Conservation (phyloP, 306 rosid species). For the Acmispon strigosus region DNA sequence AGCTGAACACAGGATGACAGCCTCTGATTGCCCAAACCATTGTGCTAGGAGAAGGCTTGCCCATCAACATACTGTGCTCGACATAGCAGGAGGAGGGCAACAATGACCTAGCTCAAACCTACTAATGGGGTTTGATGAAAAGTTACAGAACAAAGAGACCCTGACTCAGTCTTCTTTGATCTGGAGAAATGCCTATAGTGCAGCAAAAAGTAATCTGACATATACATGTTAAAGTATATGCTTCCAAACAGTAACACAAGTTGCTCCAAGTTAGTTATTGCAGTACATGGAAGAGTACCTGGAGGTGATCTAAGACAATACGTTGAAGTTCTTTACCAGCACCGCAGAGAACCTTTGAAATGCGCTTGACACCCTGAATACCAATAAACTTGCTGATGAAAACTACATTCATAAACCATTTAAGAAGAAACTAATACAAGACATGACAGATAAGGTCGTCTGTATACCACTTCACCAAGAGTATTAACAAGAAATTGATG, state of each 20-base stretch:
- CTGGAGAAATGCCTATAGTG: background rate
- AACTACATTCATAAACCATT: constrained; percentile 6
- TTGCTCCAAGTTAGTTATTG: background rate
- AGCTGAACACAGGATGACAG: background rate
- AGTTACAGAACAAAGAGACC: background rate
- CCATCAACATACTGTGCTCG: background rate
- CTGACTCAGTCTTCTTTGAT: background rate
- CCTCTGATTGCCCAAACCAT: constrained; percentile 5
- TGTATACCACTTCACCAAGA: constrained; percentile 83
- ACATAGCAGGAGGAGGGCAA: background rate
- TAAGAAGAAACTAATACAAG: constrained; percentile 15
- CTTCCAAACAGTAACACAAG: background rate
- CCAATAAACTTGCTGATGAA: constrained; percentile 31
- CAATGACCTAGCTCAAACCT: constrained; percentile 8
- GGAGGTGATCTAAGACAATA: constrained; percentile 82
- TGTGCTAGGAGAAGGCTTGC: background rate
- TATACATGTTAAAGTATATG: constrained; percentile 6
- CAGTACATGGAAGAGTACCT: constrained; percentile 38
- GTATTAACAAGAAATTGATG: constrained; percentile 90
- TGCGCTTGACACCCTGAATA: constrained; percentile 80
- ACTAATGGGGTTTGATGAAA: background rate
- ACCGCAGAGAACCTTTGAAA: constrained; percentile 75
- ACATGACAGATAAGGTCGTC: constrained; percentile 1
- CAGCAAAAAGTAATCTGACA: background rate
- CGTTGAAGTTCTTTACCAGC: constrained; percentile 96